Conservation (phyloP, 148 eudicot genomes). For the Cornus florida region DNA sequence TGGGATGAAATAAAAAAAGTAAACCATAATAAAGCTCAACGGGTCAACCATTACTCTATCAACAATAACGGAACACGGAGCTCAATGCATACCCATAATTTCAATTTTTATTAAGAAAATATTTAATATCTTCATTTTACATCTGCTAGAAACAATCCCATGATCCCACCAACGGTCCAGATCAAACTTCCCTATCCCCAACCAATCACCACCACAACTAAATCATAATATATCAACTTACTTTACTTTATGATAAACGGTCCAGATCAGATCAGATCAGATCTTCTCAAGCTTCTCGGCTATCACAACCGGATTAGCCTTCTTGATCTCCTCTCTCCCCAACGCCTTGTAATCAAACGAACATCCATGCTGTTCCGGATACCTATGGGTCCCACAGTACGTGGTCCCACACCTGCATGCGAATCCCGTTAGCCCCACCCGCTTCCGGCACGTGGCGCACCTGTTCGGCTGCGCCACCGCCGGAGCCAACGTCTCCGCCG, state of each 20-base stretch:
- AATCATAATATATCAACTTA: too few species aligned
- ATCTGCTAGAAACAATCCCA: too few species aligned
- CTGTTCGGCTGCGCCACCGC: conserved; percentile 26
- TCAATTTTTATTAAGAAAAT: too few species aligned
- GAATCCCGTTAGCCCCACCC: conserved; percentile 56
- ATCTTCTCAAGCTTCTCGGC: conserved; percentile 42
- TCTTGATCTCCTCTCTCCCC: conserved; percentile 38
- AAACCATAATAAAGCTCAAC: too few species aligned
- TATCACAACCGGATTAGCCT: conserved; percentile 36
- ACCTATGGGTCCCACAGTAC: conserved; percentile 52
- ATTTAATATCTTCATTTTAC: too few species aligned
- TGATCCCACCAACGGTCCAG: too few species aligned
- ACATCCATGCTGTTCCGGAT: conserved; percentile 53
- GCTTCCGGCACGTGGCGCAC: conserved; percentile 44
- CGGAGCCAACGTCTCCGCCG: background rate
- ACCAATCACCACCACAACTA: too few species aligned
- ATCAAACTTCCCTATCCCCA: background rate
- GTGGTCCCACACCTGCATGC: conserved; percentile 48
- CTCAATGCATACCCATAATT: too few species aligned
- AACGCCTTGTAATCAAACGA: conserved; percentile 37
- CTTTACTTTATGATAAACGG: background rate
- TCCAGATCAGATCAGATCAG: conserved; percentile 10
- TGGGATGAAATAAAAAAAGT: too few species aligned
- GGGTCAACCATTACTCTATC: too few species aligned
- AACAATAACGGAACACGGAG: too few species aligned